Evolutionary conservation across 2,329 filamentous ascomycete species (phyloP).

Genomic region (Xylaria sp.): DNA sequence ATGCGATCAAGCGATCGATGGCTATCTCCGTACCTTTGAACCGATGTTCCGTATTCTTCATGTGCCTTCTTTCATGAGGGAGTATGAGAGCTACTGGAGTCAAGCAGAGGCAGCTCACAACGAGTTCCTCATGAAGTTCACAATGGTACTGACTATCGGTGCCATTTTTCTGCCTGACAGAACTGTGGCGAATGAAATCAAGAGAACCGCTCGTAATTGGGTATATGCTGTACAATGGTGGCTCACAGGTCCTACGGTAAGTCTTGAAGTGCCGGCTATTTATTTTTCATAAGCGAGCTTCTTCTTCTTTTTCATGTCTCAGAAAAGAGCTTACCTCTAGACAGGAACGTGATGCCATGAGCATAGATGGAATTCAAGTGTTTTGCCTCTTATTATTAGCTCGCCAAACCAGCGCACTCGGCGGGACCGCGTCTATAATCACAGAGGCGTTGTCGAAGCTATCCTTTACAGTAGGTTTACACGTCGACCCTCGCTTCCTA

Average conservation of each 20-base stretch:
- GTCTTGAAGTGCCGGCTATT: not conserved
- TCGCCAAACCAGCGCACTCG: constrained; percentile 33
- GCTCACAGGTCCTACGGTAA: constrained; percentile 35
- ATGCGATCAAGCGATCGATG: constrained; percentile 30
- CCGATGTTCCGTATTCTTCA: constrained; percentile 36
- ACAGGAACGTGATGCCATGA: constrained; percentile 33
- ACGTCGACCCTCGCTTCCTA: constrained; percentile 35
- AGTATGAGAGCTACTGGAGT: constrained; percentile 33
- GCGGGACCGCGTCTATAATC: constrained; percentile 36
- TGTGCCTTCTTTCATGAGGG: constrained; percentile 31
- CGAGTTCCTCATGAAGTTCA: constrained; percentile 33
- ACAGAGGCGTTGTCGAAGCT: constrained; percentile 39
- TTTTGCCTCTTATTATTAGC: constrained; percentile 36
- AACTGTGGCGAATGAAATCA: constrained; percentile 27
- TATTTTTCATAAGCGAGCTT: not conserved
- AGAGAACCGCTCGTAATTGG: constrained; percentile 37
- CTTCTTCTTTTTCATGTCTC: not conserved
- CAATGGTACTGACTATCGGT: constrained; percentile 36
- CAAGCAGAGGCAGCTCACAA: not conserved
- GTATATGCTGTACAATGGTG: constrained; percentile 39
- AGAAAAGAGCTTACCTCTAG: not conserved
- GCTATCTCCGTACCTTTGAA: constrained; percentile 36
- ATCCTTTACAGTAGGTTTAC: constrained; percentile 41
- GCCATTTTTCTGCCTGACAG: constrained; percentile 31
- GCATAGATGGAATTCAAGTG: constrained; percentile 36